A percentile compares a stretch with the other conserved stretches of the same genome.
Evolutionary conservation across 805 yeast species (phyloP).

Genomic region (Metschnikowia baotianmanensis): DNA sequence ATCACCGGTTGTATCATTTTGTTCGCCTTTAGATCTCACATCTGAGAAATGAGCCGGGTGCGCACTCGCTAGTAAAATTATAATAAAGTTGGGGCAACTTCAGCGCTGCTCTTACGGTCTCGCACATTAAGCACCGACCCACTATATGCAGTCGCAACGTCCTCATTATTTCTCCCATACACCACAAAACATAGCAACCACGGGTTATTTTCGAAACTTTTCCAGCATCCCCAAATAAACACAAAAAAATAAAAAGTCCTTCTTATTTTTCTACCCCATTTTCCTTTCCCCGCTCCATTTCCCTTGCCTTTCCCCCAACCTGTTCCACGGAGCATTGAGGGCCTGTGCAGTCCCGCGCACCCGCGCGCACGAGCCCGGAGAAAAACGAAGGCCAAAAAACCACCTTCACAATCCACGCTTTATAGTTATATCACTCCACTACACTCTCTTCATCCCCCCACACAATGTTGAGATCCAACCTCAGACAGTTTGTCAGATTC

Average conservation of each 20-base stretch:
- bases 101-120: neutral
- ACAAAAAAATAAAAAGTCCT: too few species aligned
- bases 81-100: neutral
- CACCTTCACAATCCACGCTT: neutral
- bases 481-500: slow-evolving; percentile 38
- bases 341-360: slow-evolving; percentile 13
- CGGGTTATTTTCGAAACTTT: too few species aligned
- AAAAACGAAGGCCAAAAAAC: slow-evolving; percentile 6
- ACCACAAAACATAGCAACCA: too few species aligned
- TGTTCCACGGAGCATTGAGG: slow-evolving; percentile 9
- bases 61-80: too few species aligned
- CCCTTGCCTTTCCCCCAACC: neutral
- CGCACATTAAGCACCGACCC: slow-evolving; percentile 6
- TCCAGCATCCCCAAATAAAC: too few species aligned
- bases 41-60: too few species aligned
- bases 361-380: slow-evolving; percentile 10
- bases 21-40: too few species aligned
- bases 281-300: slow-evolving; percentile 1
- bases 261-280: neutral
- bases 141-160: neutral
- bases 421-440: too few species aligned
- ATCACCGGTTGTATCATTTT: too few species aligned
- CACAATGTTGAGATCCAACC: slow-evolving; percentile 23
- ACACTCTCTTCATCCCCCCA: neutral
- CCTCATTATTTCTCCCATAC: too few species aligned